Base-by-base conservation (phyloP, 106 monocot species). In the Xerophyta viscosa region DNA sequence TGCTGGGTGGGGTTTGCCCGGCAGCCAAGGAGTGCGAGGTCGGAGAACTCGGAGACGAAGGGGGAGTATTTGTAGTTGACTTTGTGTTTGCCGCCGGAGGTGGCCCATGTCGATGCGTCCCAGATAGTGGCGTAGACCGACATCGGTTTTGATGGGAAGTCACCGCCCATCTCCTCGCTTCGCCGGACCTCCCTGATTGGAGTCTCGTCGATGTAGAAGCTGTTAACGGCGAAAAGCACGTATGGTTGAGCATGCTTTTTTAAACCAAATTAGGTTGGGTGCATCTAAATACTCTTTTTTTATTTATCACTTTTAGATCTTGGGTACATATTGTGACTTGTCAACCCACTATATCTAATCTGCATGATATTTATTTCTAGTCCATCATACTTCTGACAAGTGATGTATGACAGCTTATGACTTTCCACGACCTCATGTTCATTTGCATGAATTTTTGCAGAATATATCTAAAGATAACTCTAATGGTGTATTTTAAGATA, bases 71-170 rank as follows among this genome's bases (percentile, higher is more conserved):
- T 58, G 69, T 94, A 94, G 63, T 84, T 63, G 24, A 83, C 71
- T 50, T 66, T 79, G 69, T 84, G 78, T 23, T 59, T 68, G 20
- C 93, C 93, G 8, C 93, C 93, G 23, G 74, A 67, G 7, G 93
- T 88, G 3, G 93, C 93, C 93, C 93, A 94, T 12, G 28, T 60
- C 2, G 93, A 94, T 0, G 81, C 93, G 37, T 94, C 93, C 93
- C 93, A 94, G 22, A 94, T 88, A 64, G 93, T 94, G 55, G 93
- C 88, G 52, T 94, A 88, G 41, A 94, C 42, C 0, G 83, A 83
- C 93, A 94, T 94, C 9, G 93, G 84, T 64, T 94, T 94, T 5
- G 75, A 60, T 0, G 93, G 93, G 84, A 70, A 94, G 64, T 88
- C 83, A 0, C 80, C 77, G 3, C 74, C 72, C 78, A 83, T 82